Evolutionary conservation across 2,329 filamentous ascomycete species (phyloP).

Genomic region (Lojkania enalia): DNA sequence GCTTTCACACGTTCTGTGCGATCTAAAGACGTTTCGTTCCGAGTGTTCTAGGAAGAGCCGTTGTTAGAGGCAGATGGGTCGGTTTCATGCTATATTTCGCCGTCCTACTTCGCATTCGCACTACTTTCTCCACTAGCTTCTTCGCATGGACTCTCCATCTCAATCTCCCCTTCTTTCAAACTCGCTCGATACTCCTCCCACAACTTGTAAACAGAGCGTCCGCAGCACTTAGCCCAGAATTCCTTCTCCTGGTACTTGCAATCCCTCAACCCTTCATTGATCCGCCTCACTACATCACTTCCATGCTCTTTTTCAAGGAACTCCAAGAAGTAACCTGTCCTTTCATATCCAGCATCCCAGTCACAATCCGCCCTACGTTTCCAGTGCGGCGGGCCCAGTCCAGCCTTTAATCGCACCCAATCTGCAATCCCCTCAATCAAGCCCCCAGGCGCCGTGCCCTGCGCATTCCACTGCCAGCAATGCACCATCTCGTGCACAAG

Average conservation of each 20-base stretch:
- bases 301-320: conserved; percentile 72
- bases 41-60: too few species aligned
- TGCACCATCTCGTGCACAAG: conserved; percentile 92
- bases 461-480: conserved; percentile 82
- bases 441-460: conserved; percentile 62
- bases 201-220: conserved; percentile 65
- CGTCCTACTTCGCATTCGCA: too few species aligned
- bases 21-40: not conserved
- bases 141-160: conserved; percentile 30
- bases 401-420: conserved; percentile 79
- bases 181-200: conserved; percentile 72
- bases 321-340: conserved; percentile 87
- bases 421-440: conserved; percentile 91
- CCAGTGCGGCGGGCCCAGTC: conserved; percentile 83
- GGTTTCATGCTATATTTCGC: not conserved
- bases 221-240: conserved; percentile 72
- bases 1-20: conserved; percentile 5
- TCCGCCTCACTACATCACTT: conserved; percentile 53
- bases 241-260: conserved; percentile 64
- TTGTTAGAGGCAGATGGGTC: not conserved
- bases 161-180: conserved; percentile 44
- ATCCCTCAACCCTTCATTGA: conserved; percentile 69
- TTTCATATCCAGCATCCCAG: conserved; percentile 92
- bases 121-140: too few species aligned
- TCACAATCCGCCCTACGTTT: conserved; percentile 58